Base-by-base conservation (phyloP, 2,329 filamentous ascomycete species). In the Pseudogymnoascus sp. region DNA sequence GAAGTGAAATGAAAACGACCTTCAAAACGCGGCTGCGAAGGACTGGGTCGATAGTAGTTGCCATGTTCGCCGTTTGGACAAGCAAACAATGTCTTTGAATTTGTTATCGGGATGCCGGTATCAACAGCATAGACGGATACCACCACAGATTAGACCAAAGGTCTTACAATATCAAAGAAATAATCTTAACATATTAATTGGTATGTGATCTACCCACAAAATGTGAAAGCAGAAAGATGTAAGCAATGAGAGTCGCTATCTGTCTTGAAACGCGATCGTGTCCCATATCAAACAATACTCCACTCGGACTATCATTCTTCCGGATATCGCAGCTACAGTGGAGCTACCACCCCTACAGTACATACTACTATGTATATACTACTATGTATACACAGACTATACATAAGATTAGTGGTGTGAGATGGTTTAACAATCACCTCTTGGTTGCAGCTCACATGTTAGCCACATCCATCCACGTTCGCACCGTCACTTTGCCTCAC, bases 1-100 rank as follows among this genome's bases (percentile, higher is more conserved):
- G 81, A 40, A 97, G 80, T 60, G 93, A 97, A 64, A 94, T 81
- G 74, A 96, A 92, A 65, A 97, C 84, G 68, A 97, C 91, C 70
- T 82, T 87, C 65, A 97, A 80, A 66, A 97, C 92, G 77, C 81
- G 87, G 77, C 90, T 96, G 64, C 92, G 85, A 73, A 79, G 79
- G 62, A 75, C 73, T 57, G 81, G 74, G 67, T 83, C 80, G 33
- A 84, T 76, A n/a, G 67, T 63, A 60, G 66, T 68, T 11, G 68
- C 68, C 71, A 73, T 73, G 13, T 33, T 64, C 29, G 37, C 29
- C 9, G 29, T 54, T 54, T 54, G 47, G 47, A 35, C 7, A 54
- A 33, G 47, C n/a, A 54, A 33, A 29, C n/a, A 54, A 21, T 26
- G 29, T 33, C 29, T 35, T 54, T 17, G 29, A 21, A 13, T 35